These are phyloP conservation scores for Acrasis kona DNA, from an alignment of 78 protist genomes.

Conservation along the genomic window DNA sequence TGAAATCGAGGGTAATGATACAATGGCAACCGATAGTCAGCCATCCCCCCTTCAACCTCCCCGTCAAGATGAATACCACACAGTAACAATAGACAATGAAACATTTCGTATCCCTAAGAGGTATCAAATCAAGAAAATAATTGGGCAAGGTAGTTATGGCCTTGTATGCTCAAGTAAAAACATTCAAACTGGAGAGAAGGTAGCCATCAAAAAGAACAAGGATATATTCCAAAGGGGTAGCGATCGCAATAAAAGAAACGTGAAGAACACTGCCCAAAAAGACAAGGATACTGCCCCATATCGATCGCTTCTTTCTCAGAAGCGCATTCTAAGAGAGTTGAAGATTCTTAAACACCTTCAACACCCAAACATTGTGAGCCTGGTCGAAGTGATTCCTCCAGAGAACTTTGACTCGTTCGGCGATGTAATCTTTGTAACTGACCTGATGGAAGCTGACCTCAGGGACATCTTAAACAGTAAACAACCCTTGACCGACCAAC, in stretches of 20 bases:
- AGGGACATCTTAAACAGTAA: constrained; percentile 69
- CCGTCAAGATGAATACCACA: too few relatives aligned
- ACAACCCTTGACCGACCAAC: constrained; percentile 84
- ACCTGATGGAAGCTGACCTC: constrained; percentile 94
- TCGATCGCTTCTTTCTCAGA: too few relatives aligned
- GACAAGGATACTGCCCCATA: too few relatives aligned
- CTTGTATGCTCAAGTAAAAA: background rate
- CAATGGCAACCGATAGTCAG: too few relatives aligned
- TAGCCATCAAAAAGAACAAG: background rate
- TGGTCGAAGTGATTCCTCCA: constrained; percentile 17
- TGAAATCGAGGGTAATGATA: too few relatives aligned
- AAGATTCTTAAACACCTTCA: constrained; percentile 53
- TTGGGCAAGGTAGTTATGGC: constrained; percentile 16
- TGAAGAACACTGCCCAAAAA: constrained; percentile 70
- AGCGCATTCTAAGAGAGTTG: constrained; percentile 93
- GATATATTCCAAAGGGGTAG: constrained; percentile 87
- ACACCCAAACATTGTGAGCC: constrained; percentile 15
- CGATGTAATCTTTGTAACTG: constrained; percentile 67
- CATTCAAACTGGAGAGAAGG: background rate
- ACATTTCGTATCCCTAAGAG: too few relatives aligned
- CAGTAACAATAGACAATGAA: too few relatives aligned
- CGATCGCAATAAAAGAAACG: constrained; percentile 68
- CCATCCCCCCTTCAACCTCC: too few relatives aligned
- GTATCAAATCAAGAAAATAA: constrained; percentile 12
- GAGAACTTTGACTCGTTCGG: background rate